Conservation (phyloP, 1,284 basidiomycete genomes). For the Cryptococcus wingfieldii region DNA sequence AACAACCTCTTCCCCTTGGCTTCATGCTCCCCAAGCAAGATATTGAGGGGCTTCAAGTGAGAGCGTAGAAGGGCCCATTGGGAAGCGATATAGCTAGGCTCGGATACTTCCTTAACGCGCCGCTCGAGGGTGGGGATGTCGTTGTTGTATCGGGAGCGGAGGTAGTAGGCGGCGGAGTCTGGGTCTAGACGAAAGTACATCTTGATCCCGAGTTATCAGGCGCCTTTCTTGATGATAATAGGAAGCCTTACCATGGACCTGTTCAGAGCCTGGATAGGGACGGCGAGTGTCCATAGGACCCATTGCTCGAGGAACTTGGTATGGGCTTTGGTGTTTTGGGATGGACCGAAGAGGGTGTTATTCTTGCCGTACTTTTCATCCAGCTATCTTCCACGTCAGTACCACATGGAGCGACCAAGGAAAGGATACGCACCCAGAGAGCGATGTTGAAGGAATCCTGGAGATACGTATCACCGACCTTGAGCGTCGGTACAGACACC, state of each 20-base stretch:
- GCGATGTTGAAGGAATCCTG: not conserved
- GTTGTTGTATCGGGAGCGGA: not conserved
- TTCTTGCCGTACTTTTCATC: not conserved
- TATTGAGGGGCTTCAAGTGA: not conserved
- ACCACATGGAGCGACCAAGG: not conserved
- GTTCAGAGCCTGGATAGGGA: too few relatives aligned
- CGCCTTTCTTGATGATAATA: too few relatives aligned
- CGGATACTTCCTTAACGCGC: not conserved
- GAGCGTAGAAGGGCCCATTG: not conserved
- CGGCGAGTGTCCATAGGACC: too few relatives aligned
- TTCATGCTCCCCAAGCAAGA: not conserved
- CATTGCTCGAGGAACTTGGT: too few relatives aligned
- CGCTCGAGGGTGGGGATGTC: not conserved
- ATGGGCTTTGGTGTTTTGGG: too few relatives aligned
- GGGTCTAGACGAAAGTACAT: not conserved
- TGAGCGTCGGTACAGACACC: not conserved
- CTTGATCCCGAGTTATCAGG: not conserved
- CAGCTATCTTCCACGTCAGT: not conserved
- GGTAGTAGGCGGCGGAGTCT: not conserved
- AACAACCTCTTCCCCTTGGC: not conserved
- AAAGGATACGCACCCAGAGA: not conserved
- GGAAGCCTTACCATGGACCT: too few relatives aligned
- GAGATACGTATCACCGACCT: not conserved
- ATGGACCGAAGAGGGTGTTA: not conserved
- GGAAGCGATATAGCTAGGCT: not conserved